Evolutionary conservation across 129 eudicot species (phyloP), one percentile per base, ranked within the genome.

Genomic region (Ambrosia artemisiifolia): DNA sequence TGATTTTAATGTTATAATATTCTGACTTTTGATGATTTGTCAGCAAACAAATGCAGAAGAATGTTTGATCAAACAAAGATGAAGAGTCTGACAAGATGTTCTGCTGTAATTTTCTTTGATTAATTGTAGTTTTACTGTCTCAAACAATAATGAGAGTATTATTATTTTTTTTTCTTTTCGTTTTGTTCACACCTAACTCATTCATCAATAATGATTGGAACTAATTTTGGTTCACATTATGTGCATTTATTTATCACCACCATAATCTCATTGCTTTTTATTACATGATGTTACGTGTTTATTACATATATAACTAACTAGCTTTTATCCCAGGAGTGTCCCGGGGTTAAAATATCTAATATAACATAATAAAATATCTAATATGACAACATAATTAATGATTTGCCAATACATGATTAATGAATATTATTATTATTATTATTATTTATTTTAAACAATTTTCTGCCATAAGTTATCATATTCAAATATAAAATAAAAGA

Each of bases 111-210:
- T 47, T 47, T 69, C 9, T 30, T 24, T 60, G 63, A 77, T 61
- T 69, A 49, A 43, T 62, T 30, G 61, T 70, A 63, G 77, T 51
- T 75, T 78, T 51, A 63, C 17, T 40, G 30, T 51, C 72, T 78
- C 20, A 70, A 63, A 38, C 38, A 78, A 70, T 70, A 78, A 70
- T 63, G 60, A 63, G 67, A 43, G 51, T 63, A 51, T 24, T 24
- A 35, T 19, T 48, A 56, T 20, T 6, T 8, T 10, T 56, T 32
- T 60, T 30, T 16, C 50, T 63, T 16, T 70, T 30, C n/a, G 71
- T 7, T 11, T 59, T 14, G 13, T n/a, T 14, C 13, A 46, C 6
- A 59, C 10, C 40, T 63, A 48, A 63, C 16, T 49, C 11, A 20
- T 7, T 65, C 44, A 12, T 60, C 38, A 19, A 47, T 24, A 44